phyloP scores from a whole-genome alignment of 2,329 filamentous ascomycete species.

The Trichoderma afroharzianum region DNA sequence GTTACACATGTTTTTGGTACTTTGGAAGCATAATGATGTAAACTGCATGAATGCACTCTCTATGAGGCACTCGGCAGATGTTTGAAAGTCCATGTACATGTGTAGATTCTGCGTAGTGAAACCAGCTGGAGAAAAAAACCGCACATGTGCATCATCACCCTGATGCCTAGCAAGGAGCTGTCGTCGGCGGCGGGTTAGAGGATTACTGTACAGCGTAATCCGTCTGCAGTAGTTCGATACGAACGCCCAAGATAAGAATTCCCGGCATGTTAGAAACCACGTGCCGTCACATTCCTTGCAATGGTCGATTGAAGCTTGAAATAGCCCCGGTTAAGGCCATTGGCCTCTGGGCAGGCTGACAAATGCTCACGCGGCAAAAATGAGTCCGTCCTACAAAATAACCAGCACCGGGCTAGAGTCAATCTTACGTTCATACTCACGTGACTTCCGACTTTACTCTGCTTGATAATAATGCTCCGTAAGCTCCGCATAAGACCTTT shows the following conservation, averaged over 20 bases:
- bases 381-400: background rate
- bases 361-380: background rate
- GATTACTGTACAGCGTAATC: background rate
- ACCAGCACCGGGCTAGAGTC: background rate
- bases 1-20: background rate
- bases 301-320: background rate
- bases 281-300: background rate
- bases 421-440: background rate
- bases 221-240: background rate
- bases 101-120: background rate
- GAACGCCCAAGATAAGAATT: background rate
- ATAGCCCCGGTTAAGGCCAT: background rate
- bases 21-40: background rate
- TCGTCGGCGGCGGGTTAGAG: background rate
- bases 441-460: background rate
- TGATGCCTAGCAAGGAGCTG: background rate
- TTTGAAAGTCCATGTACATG: background rate
- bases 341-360: background rate
- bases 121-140: background rate
- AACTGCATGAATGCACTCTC: background rate
- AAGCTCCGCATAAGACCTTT: conserved; percentile 4
- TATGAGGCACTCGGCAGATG: background rate
- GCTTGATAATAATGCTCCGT: conserved; percentile 1
- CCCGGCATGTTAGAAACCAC: background rate
- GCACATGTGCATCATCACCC: background rate